These are phyloP conservation scores for Peronosclerospora sorghi DNA, from an alignment of 352 stramenopile genomes.

Conservation along the genomic window DNA sequence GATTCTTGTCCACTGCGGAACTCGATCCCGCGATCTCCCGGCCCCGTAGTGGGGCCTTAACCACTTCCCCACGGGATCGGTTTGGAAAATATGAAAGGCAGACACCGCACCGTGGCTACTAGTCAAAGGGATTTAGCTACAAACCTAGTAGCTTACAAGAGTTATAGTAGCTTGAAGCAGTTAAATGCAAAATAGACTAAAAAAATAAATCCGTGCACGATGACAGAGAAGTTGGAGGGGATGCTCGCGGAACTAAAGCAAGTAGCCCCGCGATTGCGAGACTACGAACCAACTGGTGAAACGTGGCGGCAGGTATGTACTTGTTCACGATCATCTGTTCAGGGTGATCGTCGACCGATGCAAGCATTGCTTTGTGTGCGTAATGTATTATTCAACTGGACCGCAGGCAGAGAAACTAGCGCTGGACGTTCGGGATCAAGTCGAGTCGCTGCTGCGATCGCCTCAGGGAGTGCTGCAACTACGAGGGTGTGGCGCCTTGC, in stretches of 20 bases:
- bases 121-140: too few relatives aligned
- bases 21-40: too few relatives aligned
- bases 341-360: neutral
- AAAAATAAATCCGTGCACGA: too few relatives aligned
- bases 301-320: conserved; percentile 44
- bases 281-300: conserved; percentile 39
- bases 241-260: conserved; percentile 41
- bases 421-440: conserved; percentile 33
- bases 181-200: too few relatives aligned
- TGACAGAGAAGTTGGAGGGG: conserved; percentile 23
- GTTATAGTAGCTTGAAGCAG: too few relatives aligned
- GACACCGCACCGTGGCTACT: too few relatives aligned
- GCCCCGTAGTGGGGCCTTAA: too few relatives aligned
- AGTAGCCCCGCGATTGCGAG: conserved; percentile 41
- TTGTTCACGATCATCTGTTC: neutral
- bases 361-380: neutral
- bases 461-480: conserved; percentile 50
- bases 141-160: too few relatives aligned
- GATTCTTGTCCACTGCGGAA: too few relatives aligned
- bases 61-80: too few relatives aligned
- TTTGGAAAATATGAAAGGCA: too few relatives aligned
- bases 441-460: conserved; percentile 39
- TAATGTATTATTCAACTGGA: neutral
- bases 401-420: conserved; percentile 39
- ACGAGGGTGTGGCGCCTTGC: conserved; percentile 31